These are phyloP conservation scores for Posidonia australis DNA, from an alignment of 106 monocot species.

Conservation along the genomic window DNA sequence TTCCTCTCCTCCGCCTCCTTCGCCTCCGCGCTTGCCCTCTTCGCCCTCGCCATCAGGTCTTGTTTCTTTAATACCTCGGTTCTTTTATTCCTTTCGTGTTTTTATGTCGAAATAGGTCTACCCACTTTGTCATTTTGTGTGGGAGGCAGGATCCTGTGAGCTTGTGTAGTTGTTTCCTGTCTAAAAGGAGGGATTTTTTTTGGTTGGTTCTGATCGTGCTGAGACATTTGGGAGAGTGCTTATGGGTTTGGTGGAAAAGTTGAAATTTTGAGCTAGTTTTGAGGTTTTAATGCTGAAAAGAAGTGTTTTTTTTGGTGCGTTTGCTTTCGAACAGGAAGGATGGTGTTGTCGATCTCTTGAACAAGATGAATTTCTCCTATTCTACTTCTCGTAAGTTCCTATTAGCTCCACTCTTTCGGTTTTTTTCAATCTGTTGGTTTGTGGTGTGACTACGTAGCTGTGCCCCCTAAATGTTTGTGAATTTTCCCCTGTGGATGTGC, in stretches of 20 bases:
- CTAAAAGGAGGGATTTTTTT: background rate
- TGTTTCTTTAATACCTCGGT: background rate
- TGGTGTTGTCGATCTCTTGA: background rate
- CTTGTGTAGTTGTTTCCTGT: background rate
- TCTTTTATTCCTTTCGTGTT: background rate
- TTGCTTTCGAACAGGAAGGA: constrained; percentile 1
- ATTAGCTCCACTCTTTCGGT: background rate
- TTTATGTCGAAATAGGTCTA: too few relatives aligned
- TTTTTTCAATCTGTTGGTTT: background rate
- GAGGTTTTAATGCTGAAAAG: background rate
- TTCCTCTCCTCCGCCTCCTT: constrained; percentile 28
- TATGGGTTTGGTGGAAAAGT: background rate
- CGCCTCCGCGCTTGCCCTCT: constrained; percentile 31
- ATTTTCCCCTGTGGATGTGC: constrained; percentile 11
- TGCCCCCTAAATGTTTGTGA: constrained; percentile 33
- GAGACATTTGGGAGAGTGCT: too few relatives aligned
- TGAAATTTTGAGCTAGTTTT: too few relatives aligned
- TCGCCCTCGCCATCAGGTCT: constrained; percentile 38
- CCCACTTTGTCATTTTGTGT: background rate
- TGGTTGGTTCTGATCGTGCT: too few relatives aligned
- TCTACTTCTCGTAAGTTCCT: constrained; percentile 22
- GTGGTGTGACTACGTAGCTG: background rate
- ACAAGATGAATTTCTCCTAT: constrained; percentile 14
- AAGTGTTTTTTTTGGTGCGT: background rate
- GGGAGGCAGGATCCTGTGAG: background rate